Conservation (phyloP, 192 early-diverging fungal species). For the Linnemannia hyalina region DNA sequence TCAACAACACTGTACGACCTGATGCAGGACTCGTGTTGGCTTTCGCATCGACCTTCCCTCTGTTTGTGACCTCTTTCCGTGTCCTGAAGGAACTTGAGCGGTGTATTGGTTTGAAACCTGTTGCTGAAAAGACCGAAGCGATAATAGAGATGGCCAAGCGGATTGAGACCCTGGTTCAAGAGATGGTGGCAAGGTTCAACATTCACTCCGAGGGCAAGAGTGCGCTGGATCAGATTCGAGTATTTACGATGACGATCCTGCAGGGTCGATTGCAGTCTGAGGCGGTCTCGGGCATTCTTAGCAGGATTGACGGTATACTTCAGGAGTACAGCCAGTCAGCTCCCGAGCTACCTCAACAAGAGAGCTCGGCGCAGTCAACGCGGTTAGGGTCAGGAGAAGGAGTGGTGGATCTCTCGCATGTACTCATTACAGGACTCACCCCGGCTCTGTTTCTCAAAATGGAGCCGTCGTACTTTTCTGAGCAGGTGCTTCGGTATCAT, state of each 20-base stretch:
- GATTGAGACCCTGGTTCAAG: constrained; percentile 13
- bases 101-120: constrained; percentile 6
- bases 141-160: not conserved
- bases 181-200: constrained; percentile 15
- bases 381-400: constrained; percentile 3
- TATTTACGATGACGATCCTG: constrained; percentile 10
- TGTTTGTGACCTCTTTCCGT: constrained; percentile 50
- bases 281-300: not conserved
- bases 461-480: constrained; percentile 70
- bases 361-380: not conserved
- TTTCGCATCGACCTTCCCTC: constrained; percentile 58
- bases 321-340: not conserved
- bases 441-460: constrained; percentile 73
- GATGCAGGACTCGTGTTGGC: constrained; percentile 39
- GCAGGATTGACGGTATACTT: not conserved
- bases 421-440: constrained; percentile 71
- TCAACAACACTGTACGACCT: constrained; percentile 28
- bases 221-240: constrained; percentile 7
- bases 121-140: not conserved
- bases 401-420: constrained; percentile 61
- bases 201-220: not conserved
- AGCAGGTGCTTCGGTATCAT: constrained; percentile 81
- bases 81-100: constrained; percentile 38
- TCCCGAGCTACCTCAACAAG: not conserved
- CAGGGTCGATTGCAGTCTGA: constrained; percentile 10